Conservation (phyloP, 2,329 filamentous ascomycete species). For the Clarireedia hainanense region DNA sequence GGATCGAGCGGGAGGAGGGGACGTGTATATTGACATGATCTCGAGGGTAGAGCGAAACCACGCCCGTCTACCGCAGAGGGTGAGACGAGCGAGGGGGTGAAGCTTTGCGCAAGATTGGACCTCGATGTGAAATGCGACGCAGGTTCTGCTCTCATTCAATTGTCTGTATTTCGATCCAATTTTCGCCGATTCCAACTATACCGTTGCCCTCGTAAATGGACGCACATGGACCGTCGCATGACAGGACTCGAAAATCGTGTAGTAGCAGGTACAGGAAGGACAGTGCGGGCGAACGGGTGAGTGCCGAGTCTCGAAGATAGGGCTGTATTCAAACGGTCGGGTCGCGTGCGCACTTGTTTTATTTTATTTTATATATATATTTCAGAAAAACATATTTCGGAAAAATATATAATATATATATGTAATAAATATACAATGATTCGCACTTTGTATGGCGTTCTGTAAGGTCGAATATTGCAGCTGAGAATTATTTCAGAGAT, state of each 20-base stretch:
- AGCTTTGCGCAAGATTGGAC: neutral
- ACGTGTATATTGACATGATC: conserved; percentile 50
- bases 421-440: too few relatives aligned
- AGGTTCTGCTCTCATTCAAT: conserved; percentile 7
- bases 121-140: neutral
- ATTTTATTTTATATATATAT: neutral
- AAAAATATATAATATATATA: too few relatives aligned
- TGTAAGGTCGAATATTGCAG: neutral
- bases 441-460: neutral
- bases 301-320: neutral
- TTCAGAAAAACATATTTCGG: too few relatives aligned
- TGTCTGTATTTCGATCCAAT: conserved; percentile 15
- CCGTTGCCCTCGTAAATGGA: conserved; percentile 1
- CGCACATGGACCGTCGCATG: conserved; percentile 22
- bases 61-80: conserved; percentile 28
- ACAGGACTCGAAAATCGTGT: conserved; percentile 15
- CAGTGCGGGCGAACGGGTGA: neutral
- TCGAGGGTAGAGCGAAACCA: conserved; percentile 10
- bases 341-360: neutral
- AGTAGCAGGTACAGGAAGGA: neutral
- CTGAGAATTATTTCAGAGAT: too few relatives aligned
- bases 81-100: conserved; percentile 29
- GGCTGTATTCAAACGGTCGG: neutral
- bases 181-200: conserved; percentile 8
- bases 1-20: conserved; percentile 24